Base-by-base conservation (phyloP, 2,329 filamentous ascomycete genomes). In the Grosmannia penicillata region DNA sequence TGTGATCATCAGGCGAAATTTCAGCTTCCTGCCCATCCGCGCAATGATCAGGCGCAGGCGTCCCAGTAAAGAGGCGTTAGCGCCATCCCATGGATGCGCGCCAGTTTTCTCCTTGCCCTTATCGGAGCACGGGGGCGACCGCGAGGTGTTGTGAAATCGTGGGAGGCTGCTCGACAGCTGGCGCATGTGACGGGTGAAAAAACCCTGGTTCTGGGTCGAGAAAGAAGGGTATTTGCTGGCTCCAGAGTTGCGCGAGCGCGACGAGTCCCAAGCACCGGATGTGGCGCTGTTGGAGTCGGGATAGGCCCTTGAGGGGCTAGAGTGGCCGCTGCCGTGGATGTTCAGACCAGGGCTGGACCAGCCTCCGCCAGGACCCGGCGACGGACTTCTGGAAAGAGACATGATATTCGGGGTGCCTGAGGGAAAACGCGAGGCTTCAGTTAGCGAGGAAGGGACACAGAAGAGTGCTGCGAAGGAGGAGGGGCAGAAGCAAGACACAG, bases 351-450 rank as follows among this genome's bases (percentile, higher is more conserved):
- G 85, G 60, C 80, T 91, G 40, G 83, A 76, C 87, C 89, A 95
- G 50, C 86, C 86, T 54, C 84, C 85, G 51, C 82, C 81, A 44
- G 77, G 80, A 45, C 76, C 72, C 45, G 87, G 89, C 40, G 85
- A 94, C 36, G 87, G 84, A 54, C 84, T 93, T 60, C 85, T 77
- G 48, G 86, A 91, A 45, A 89, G 63, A 48, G 82, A 82, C 87
- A 94, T 94, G 51, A 63, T 60, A 49, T 61, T 66, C 31, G 74
- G 68, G 37, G 68, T 76, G 52, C 71, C 67, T 71, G 57, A 41
- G 34, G 33, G 31, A 26, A 24, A 28, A 28, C 4, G 10, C 15
- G 11, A 7, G 17, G 18, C 10, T 22, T 33, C 4, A 8, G 31
- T 34, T 14, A 28, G 9, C 24, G 22, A 32, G n/a, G n/a, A 21